These are phyloP conservation scores for Botrytis porri DNA, from an alignment of 2,329 filamentous ascomycete genomes.

Conservation along the genomic window DNA sequence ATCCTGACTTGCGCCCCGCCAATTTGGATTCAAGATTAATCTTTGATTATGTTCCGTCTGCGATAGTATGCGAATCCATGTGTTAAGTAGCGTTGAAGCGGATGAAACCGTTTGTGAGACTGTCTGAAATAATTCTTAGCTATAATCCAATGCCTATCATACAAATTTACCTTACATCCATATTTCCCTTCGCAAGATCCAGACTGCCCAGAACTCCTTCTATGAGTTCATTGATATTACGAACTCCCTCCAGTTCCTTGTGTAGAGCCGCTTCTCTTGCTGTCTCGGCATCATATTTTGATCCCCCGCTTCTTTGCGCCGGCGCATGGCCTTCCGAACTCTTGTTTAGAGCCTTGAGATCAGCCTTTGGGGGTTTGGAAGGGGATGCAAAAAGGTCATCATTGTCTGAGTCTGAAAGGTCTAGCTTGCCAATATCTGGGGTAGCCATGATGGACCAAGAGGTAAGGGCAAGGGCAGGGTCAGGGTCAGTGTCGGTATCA, in stretches of 20 bases:
- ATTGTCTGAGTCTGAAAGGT: constrained; percentile 53
- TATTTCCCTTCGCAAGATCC: constrained; percentile 70
- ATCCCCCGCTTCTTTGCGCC: constrained; percentile 43
- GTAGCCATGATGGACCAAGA: constrained; percentile 36
- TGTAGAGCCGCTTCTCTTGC: constrained; percentile 71
- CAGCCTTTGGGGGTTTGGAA: constrained; percentile 40
- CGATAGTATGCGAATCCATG: constrained; percentile 92
- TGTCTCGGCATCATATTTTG: constrained; percentile 61
- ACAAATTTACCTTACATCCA: constrained; percentile 55
- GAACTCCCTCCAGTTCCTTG: constrained; percentile 77
- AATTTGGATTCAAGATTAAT: constrained; percentile 80
- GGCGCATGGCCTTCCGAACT: constrained; percentile 31
- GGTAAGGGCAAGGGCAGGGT: background rate
- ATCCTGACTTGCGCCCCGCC: constrained; percentile 87
- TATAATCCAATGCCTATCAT: background rate
- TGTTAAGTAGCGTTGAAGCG: constrained; percentile 85
- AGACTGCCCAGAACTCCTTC: constrained; percentile 73
- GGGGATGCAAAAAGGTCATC: constrained; percentile 59
- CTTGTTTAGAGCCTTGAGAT: constrained; percentile 25
- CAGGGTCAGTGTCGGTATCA: background rate
- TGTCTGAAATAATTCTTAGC: constrained; percentile 51
- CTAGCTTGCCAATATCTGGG: constrained; percentile 50
- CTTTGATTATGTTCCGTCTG: constrained; percentile 98
- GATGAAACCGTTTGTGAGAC: constrained; percentile 83
- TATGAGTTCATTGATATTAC: constrained; percentile 83